Evolutionary conservation across 768 basidiomycete species (phyloP).

Genomic region (Calocybe gangraenosa): DNA sequence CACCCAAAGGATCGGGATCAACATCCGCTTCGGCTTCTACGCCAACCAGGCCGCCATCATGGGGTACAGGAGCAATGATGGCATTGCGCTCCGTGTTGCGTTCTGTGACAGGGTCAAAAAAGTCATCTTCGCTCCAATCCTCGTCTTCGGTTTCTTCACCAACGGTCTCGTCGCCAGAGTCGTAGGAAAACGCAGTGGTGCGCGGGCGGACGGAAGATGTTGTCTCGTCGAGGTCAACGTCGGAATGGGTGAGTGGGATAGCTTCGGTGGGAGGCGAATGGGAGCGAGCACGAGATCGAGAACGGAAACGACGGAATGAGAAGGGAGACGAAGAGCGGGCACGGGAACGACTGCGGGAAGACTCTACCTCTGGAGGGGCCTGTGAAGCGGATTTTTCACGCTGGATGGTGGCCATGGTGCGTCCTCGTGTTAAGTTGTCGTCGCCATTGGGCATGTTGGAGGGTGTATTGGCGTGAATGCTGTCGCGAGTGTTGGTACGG

Average conservation of each 20-base stretch:
- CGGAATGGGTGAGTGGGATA: slow-evolving; percentile 55
- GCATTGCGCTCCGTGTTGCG: slow-evolving; percentile 87
- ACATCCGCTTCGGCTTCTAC: slow-evolving; percentile 54
- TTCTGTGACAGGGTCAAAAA: slow-evolving; percentile 78
- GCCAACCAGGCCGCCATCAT: slow-evolving; percentile 26
- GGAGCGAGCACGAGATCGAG: slow-evolving; percentile 38
- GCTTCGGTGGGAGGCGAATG: slow-evolving; percentile 53
- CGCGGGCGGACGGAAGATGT: slow-evolving; percentile 58
- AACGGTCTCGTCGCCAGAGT: slow-evolving; percentile 62
- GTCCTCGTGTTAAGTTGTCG: slow-evolving; percentile 50
- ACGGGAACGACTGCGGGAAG: slow-evolving; percentile 49
- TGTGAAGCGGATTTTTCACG: slow-evolving; percentile 48
- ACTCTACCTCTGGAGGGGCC: slow-evolving; percentile 30
- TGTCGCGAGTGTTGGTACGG: slow-evolving; percentile 43
- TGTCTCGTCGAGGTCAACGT: slow-evolving; percentile 58
- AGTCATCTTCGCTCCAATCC: slow-evolving; percentile 55
- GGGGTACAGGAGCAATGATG: slow-evolving; percentile 32
- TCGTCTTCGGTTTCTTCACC: slow-evolving; percentile 55
- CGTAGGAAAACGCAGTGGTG: slow-evolving; percentile 53
- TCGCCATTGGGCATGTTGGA: slow-evolving; percentile 25
- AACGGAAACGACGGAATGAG: slow-evolving; percentile 59
- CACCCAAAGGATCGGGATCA: slow-evolving; percentile 82
- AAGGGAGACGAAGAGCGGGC: slow-evolving; percentile 83
- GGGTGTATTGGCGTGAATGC: slow-evolving; percentile 7
- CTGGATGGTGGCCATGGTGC: slow-evolving; percentile 42